Base-by-base conservation (phyloP, 768 basidiomycete genomes). In the Galerina sulciceps region DNA sequence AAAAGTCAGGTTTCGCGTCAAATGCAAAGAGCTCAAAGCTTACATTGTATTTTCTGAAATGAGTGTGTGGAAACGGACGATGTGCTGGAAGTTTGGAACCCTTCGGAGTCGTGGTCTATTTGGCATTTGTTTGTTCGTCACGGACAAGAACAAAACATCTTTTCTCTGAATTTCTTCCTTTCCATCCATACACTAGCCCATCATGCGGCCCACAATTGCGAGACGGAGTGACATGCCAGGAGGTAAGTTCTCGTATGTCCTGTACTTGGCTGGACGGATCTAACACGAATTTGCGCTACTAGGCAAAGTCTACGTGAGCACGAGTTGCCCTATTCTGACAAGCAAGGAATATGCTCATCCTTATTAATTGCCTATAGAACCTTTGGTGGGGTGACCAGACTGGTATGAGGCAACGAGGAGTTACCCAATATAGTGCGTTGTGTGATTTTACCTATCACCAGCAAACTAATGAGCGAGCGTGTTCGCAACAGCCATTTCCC, bases 341-440 rank as follows among this genome's bases (percentile, higher is more conserved):
- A 13, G 15, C 23, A 23, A 43, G 23, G 36, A 18, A 44, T 23
- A 35, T 38, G 44, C 55, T 63, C 18, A 61, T 53, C 20, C 6
- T 42, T 6, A 31, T 34, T 45, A 31, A 38, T 49, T 3, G 34
- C 53, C 46, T 56, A 34, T 70, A 96, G 93, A 90, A 82, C 75
- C 79, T 88, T 51, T 97, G 94, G 94, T 97, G 94, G 94, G 94
- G 94, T 77, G 87, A 90, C 75, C 76, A 75, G 60, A 78, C 81
- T 64, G 83, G 84, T 59, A 48, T 82, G 43, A 80, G 80, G 65
- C 87, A 85, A 71, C 93, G 83, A 76, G 94, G 94, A 52, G 81
- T 96, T 58, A 78, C 84, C 50, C 76, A 81, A 68, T 97, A 96
- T 82, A 82, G 95, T 96, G 68, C 77, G 93, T 85, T 15, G 9